These are phyloP conservation scores for Apiospora aurea DNA, from an alignment of 2,329 filamentous ascomycete genomes.

Conservation along the genomic window DNA sequence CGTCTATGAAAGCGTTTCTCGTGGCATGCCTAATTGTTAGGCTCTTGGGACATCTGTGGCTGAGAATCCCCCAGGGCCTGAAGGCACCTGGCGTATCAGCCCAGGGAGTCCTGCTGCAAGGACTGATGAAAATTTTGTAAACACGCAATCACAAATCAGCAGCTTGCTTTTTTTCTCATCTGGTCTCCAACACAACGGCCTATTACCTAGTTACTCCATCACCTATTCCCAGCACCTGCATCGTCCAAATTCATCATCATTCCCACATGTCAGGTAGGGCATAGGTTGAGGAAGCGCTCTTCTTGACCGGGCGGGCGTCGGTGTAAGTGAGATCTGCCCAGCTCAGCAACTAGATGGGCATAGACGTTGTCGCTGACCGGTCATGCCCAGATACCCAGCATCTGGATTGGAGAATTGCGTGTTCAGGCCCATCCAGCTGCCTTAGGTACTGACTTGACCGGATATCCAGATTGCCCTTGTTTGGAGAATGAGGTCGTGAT, in stretches of 20 bases:
- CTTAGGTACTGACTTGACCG: not conserved
- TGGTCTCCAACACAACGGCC: slow-evolving; percentile 14
- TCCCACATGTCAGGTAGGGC: not conserved
- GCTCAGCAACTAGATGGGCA: not conserved
- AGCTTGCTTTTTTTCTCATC: slow-evolving; percentile 3
- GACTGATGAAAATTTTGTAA: not conserved
- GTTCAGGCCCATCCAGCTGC: not conserved
- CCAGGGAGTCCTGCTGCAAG: not conserved
- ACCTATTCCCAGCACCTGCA: not conserved
- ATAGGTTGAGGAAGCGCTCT: slow-evolving; percentile 11
- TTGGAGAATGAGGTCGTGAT: slow-evolving; percentile 15
- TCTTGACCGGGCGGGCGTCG: slow-evolving; percentile 15
- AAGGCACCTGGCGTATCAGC: not conserved
- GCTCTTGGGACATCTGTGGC: not conserved
- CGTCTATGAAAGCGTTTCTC: not conserved
- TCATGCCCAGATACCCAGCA: not conserved
- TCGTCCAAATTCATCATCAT: not conserved
- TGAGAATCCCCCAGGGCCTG: not conserved
- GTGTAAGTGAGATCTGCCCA: slow-evolving; percentile 4
- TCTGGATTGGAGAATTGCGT: not conserved
- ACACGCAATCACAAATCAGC: slow-evolving; percentile 1
- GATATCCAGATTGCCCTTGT: slow-evolving; percentile 1
- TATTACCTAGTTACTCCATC: not conserved
- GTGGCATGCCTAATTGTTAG: not conserved
- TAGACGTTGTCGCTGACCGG: not conserved